Evolutionary conservation across 2,329 filamentous ascomycete species (phyloP), one percentile per base, ranked within the genome.

Genomic region (Penicillium psychrosexuale): DNA sequence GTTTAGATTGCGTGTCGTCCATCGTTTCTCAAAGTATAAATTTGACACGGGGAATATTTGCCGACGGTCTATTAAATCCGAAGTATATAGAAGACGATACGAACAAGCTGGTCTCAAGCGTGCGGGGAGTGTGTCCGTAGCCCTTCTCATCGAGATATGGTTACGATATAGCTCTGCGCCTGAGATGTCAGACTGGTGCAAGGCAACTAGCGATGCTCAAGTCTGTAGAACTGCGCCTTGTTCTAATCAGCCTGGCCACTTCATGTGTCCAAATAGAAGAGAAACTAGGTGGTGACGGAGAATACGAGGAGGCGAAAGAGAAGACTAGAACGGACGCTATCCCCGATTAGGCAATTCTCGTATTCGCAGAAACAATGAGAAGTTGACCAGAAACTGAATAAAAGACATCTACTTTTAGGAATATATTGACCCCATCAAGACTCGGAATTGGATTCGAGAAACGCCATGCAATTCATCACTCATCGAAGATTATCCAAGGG

Each of bases 271-370:
- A 37, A 45, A 45, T 22, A 43, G 13, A 31, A n/a, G 31, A 37
- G 28, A 24, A n/a, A 24, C 47, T 8, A n/a, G 22, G 34, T 27
- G 19, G 38, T 38, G 45, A n/a, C 22, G 15, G 30, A n/a, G 43
- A n/a, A 30, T 38, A 48, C 27, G 36, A 12, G 13, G 22, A 31
- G 33, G 24, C n/a, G 24, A 31, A 19, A 19, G 46, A 19, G 34
- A 38, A 38, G 38, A 46, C 8, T 39, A 36, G 13, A 34, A 31
- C 17, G 42, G 33, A 34, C 56, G 38, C 64, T 64, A 65, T 43
- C 40, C 64, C 58, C 9, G 44, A 57, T 47, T 34, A 12, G 57
- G 64, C 44, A 64, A 51, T 28, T 27, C 57, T 66, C 64, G 64
- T 62, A 63, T 65, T 60, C 46, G 34, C 24, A 37, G 8, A 40